These are phyloP conservation scores for Usnea hakonensis DNA, from an alignment of 495 filamentous ascomycete species.

Conservation along the genomic window DNA sequence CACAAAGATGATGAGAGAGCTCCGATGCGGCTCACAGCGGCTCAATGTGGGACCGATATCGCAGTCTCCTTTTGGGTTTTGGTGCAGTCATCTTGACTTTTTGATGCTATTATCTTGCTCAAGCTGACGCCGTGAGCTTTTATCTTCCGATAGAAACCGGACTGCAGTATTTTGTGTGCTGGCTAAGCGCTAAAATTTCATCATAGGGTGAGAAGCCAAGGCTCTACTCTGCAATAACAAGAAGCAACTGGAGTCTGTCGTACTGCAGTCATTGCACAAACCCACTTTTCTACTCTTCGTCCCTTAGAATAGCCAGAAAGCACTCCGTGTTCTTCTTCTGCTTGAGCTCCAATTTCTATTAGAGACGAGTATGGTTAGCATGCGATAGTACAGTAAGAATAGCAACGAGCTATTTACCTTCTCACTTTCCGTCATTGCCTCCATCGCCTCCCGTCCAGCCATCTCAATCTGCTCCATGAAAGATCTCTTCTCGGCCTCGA, in stretches of 20 bases:
- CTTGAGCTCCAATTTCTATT: constrained; percentile 13
- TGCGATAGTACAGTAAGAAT: not conserved
- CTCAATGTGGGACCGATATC: not conserved
- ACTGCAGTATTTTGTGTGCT: not conserved
- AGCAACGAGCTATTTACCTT: constrained; percentile 12
- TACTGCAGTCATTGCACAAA: not conserved
- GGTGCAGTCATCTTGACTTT: not conserved
- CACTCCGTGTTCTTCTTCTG: constrained; percentile 12
- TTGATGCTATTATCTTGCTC: not conserved
- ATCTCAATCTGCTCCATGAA: constrained; percentile 10
- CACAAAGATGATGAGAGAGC: not conserved
- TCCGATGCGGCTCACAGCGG: not conserved
- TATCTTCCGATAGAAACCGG: not conserved
- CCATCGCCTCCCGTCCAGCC: constrained; percentile 2
- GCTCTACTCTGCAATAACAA: not conserved
- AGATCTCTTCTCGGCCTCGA: constrained; percentile 15
- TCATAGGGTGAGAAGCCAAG: no score
- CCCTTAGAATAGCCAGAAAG: constrained; percentile 12
- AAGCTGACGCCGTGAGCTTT: not conserved
- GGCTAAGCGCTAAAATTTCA: not conserved
- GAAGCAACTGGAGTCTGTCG: not conserved
- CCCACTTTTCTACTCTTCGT: constrained; percentile 15
- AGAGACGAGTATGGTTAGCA: not conserved
- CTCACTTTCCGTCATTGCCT: constrained; percentile 18
- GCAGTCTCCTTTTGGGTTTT: not conserved